Evolutionary conservation across 208 protist species (phyloP).

Genomic region (Acanthamoeba healyi): DNA sequence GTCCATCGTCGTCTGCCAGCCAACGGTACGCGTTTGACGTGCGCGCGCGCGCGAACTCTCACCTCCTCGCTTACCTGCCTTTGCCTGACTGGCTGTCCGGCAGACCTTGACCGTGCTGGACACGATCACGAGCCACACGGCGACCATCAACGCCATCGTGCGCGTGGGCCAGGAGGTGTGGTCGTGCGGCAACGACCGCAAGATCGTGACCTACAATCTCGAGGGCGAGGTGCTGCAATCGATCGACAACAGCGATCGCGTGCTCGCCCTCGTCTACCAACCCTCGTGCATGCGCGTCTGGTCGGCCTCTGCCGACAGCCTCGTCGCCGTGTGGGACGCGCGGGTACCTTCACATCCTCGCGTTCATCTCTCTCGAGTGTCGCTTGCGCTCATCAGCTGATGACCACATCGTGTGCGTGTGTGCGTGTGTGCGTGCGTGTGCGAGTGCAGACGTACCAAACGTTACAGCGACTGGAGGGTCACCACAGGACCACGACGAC

Average conservation of each 20-base stretch:
- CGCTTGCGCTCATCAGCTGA: too few relatives aligned
- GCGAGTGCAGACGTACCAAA: conserved; percentile 9
- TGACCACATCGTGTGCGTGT: not conserved
- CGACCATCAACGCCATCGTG: conserved; percentile 22
- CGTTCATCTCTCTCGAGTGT: not conserved
- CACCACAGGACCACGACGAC: not conserved
- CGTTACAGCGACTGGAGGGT: not conserved
- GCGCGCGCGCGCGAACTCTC: too few relatives aligned
- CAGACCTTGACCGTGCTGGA: conserved; percentile 27
- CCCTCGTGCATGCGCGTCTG: conserved; percentile 20
- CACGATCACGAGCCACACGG: not conserved
- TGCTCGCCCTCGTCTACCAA: not conserved
- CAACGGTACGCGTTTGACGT: not conserved
- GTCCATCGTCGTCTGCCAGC: conserved; percentile 60
- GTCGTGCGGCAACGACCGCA: conserved; percentile 52
- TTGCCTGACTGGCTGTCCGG: not conserved
- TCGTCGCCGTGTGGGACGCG: not conserved
- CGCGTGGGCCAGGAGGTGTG: conserved; percentile 69
- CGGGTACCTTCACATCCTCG: not conserved
- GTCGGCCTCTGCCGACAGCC: conserved; percentile 20
- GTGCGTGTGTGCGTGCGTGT: too few relatives aligned
- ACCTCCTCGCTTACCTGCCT: too few relatives aligned
- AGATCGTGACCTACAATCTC: conserved; percentile 30
- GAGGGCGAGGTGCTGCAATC: conserved; percentile 19
- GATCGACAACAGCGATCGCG: conserved; percentile 6